These are phyloP conservation scores for Aspergillus fijiensis DNA, from an alignment of 2,329 filamentous ascomycete genomes.

Conservation along the genomic window DNA sequence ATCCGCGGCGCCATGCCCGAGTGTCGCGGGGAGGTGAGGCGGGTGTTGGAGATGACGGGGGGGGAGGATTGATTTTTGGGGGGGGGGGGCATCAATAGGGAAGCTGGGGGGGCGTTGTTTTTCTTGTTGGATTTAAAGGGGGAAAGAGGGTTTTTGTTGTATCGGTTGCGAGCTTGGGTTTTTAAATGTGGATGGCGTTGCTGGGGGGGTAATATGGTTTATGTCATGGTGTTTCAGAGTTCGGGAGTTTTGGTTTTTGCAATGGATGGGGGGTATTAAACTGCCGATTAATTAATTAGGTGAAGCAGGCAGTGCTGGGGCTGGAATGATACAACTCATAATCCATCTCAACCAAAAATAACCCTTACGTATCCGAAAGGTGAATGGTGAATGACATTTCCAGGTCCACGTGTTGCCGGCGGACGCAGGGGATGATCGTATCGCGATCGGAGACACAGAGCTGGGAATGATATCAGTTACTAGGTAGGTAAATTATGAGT, in stretches of 20 bases:
- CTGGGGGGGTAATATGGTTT: not conserved
- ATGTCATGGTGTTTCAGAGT: not conserved
- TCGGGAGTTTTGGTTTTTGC: not conserved
- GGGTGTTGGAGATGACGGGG: conserved; percentile 47
- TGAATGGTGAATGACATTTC: not conserved
- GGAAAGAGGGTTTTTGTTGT: not conserved
- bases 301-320: not conserved
- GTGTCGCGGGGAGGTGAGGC: conserved; percentile 53
- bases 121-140: not conserved
- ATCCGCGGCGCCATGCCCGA: conserved; percentile 60
- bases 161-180: not conserved
- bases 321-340: not conserved
- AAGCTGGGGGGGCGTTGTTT: too few relatives aligned
- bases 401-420: not conserved
- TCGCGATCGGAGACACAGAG: not conserved
- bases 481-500: too few relatives aligned
- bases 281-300: not conserved
- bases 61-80: conserved; percentile 1
- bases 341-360: too few relatives aligned
- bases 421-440: not conserved
- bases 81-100: too few relatives aligned
- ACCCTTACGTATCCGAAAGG: not conserved
- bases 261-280: too few relatives aligned
- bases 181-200: not conserved
- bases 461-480: not conserved